These are phyloP conservation scores for Toxoplasma gondii DNA, from an alignment of 169 alveolate species.

Conservation along the genomic window DNA sequence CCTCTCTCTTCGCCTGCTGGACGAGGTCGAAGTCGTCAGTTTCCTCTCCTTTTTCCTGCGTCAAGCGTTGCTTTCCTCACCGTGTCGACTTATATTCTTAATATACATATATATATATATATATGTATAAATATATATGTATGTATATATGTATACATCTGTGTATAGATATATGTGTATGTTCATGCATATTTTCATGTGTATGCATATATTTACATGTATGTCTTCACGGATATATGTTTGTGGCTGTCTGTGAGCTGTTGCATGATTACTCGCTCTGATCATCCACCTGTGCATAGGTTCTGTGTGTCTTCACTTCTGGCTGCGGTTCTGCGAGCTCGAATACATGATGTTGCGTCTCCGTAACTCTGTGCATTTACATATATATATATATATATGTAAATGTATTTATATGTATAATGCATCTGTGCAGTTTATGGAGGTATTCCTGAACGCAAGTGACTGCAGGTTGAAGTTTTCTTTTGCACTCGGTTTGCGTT, in stretches of 20 bases:
- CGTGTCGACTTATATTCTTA: no score
- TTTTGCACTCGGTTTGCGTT: not conserved
- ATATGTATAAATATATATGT: not conserved
- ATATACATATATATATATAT: no score
- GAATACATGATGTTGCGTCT: no score
- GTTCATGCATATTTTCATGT: not conserved
- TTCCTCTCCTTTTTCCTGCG: no score
- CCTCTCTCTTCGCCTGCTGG: not conserved
- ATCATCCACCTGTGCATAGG: not conserved
- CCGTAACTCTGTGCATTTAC: not conserved
- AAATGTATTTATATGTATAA: not conserved
- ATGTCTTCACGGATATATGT: no score
- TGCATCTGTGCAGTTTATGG: no score
- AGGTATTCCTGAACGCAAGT: not conserved
- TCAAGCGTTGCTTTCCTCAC: no score
- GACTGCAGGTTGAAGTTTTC: not conserved
- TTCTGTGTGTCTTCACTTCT: not conserved
- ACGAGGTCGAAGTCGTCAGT: no score
- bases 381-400: not conserved
- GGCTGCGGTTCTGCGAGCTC: not conserved
- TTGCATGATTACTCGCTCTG: not conserved
- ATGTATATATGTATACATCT: not conserved
- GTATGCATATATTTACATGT: no score
- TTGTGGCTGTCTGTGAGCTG: no score
- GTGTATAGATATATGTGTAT: no score